Base-by-base conservation (phyloP, 176 grass and related monocot genomes). In the Eremochloa ophiuroides region DNA sequence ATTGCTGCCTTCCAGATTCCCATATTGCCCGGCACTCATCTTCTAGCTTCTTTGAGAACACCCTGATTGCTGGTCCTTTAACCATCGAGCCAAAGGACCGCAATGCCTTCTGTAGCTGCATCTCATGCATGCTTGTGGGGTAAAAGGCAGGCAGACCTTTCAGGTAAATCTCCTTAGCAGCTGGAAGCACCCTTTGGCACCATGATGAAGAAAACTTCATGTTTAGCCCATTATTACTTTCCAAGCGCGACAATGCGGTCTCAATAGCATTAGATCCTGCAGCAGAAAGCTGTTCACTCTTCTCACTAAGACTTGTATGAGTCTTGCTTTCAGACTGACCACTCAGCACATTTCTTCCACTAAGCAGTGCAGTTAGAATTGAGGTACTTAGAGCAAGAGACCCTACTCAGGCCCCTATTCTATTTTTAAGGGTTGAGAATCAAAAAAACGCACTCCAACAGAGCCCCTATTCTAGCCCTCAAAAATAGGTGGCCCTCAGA, bases 1-100 rank as follows among this genome's bases (percentile, higher is more conserved):
- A 97, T n/a, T 91, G 91, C 87, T 97, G 91, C 58, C 94, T 94
- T 89, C 94, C 89, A 58, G 88, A 90, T 92, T 92, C 89, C 94
- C 94, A 97, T 68, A 92, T 94, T 81, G 68, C 61, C 13, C 69
- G 89, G 65, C 94, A 97, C 71, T 89, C 89, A 75, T 94, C 88
- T 91, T 94, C 89, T 56, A 97, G 86, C 72, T 97, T 88, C 83
- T 88, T 85, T 50, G 82, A 81, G 80, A 88, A 97, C 60, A 68
- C 47, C 81, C 84, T 79, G 43, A 90, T 73, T 25, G 94, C 91
- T 35, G 87, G 91, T 80, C 94, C 94, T 90, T 94, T 94, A 53
- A 94, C 94, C 87, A 89, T 84, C 14, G 89, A 89, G 59, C 53
- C 83, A 78, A 97, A 97, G 50, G 80, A 84, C 47, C 37, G 68